A percentile compares a stretch with the other conserved stretches of the same genome.
These are phyloP conservation scores for Eucalyptus cloeziana DNA, from an alignment of 345 rosid genomes.

Conservation along the genomic window DNA sequence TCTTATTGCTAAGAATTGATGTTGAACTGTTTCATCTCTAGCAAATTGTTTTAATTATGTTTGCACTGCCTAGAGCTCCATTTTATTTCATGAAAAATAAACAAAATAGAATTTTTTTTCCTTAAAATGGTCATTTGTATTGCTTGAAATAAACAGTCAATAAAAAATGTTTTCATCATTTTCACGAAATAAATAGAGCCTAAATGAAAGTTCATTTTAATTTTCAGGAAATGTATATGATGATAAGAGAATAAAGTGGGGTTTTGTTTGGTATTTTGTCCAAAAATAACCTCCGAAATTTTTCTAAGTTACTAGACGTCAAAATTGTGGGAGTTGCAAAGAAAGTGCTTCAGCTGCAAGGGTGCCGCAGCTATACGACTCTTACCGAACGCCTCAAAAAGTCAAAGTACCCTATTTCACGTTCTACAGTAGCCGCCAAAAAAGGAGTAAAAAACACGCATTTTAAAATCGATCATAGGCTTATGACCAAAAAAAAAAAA, in stretches of 20 bases:
- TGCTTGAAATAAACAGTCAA: no score
- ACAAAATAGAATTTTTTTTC: fast-evolving
- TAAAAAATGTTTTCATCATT: no score
- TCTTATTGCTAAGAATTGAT: neutral
- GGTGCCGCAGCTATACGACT: neutral
- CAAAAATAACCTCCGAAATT: neutral
- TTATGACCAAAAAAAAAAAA: no score
- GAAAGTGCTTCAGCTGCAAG: neutral
- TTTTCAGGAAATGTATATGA: neutral
- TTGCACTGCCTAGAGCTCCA: no score
- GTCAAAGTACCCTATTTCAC: neutral
- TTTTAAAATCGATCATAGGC: neutral
- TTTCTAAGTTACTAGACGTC: neutral
- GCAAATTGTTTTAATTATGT: no score
- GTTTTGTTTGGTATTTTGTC: neutral
- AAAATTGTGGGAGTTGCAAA: neutral
- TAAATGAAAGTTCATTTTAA: no score
- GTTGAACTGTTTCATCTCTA: neutral
- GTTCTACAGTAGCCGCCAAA: neutral
- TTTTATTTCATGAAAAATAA: no score
- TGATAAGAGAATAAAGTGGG: neutral
- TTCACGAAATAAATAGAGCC: no score
- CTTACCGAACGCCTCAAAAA: neutral
- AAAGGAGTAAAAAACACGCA: neutral
- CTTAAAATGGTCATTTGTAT: no score